phyloP scores from a whole-genome alignment of 495 filamentous ascomycete species.

The Corynascus novoguineensis region DNA sequence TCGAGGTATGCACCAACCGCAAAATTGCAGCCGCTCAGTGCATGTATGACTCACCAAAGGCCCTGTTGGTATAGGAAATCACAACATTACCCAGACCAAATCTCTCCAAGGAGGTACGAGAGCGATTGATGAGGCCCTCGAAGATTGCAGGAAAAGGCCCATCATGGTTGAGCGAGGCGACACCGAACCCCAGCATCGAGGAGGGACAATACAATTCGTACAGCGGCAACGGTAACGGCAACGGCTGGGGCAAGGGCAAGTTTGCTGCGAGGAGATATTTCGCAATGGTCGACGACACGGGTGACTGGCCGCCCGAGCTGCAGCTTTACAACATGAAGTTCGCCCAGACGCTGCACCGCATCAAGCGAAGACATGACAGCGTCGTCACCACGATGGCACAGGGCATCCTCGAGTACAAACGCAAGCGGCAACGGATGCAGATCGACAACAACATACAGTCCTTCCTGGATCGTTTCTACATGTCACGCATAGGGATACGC shows the following conservation, averaged over 20 bases:
- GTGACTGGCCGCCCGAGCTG: slow-evolving; percentile 90
- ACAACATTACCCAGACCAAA: slow-evolving; percentile 73
- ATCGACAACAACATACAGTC: slow-evolving; percentile 95
- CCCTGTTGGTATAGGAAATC: slow-evolving; percentile 65
- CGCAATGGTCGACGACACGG: slow-evolving; percentile 79
- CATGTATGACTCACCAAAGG: slow-evolving; percentile 23
- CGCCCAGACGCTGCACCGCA: slow-evolving; percentile 74
- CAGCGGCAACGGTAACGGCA: slow-evolving; percentile 46
- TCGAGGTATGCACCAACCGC: slow-evolving; percentile 69
- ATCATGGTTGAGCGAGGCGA: slow-evolving; percentile 71
- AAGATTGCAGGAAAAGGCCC: slow-evolving; percentile 53
- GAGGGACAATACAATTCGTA: slow-evolving; percentile 83
- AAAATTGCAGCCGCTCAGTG: not conserved
- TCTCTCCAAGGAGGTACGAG: slow-evolving; percentile 69
- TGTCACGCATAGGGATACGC: slow-evolving; percentile 98
- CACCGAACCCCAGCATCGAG: slow-evolving; percentile 81
- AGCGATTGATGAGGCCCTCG: slow-evolving; percentile 68
- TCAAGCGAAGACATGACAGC: slow-evolving; percentile 93
- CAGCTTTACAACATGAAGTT: slow-evolving; percentile 92
- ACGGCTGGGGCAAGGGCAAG: slow-evolving; percentile 48
- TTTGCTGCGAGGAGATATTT: slow-evolving; percentile 71
- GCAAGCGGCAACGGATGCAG: slow-evolving; percentile 92
- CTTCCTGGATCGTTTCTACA: slow-evolving; percentile 98
- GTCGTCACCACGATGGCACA: slow-evolving; percentile 95
- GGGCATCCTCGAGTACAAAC: slow-evolving; percentile 96